Conservation (phyloP, 371 early-diverging fungal species). For the Mucor lusitanicus region DNA sequence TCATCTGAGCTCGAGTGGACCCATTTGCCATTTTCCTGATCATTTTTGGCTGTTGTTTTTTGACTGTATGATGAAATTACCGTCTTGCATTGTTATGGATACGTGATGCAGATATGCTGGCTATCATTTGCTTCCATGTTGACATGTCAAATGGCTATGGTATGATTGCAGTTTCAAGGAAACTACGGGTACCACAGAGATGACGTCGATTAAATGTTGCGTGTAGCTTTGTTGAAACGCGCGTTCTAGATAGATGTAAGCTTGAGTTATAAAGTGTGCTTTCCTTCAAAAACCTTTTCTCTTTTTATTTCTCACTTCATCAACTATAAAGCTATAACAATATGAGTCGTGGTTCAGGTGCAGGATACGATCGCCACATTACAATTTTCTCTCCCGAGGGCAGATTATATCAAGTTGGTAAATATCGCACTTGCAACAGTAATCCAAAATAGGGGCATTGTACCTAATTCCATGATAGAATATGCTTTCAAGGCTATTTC, state of each 20-base stretch:
- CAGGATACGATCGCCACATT: slow-evolving; percentile 98
- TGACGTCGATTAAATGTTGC: slow-evolving; percentile 4
- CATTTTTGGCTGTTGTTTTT: too few relatives aligned
- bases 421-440: slow-evolving; percentile 16
- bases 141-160: too few relatives aligned
- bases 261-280: neutral
- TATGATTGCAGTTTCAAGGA: neutral
- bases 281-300: neutral
- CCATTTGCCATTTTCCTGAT: too few relatives aligned
- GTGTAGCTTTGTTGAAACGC: slow-evolving; percentile 2
- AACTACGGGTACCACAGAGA: neutral
- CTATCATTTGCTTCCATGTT: too few relatives aligned
- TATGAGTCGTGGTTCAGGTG: slow-evolving; percentile 76
- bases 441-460: neutral
- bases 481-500: slow-evolving; percentile 99
- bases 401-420: slow-evolving; percentile 98
- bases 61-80: too few relatives aligned
- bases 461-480: slow-evolving; percentile 58
- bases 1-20: too few relatives aligned
- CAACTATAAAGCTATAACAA: neutral
- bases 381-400: slow-evolving; percentile 99
- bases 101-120: too few relatives aligned
- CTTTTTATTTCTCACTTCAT: neutral
- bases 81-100: too few relatives aligned
- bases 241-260: neutral